Evolutionary conservation across 1,139 yeast species (phyloP).

Genomic region (Nakaseomyces glabratus): DNA sequence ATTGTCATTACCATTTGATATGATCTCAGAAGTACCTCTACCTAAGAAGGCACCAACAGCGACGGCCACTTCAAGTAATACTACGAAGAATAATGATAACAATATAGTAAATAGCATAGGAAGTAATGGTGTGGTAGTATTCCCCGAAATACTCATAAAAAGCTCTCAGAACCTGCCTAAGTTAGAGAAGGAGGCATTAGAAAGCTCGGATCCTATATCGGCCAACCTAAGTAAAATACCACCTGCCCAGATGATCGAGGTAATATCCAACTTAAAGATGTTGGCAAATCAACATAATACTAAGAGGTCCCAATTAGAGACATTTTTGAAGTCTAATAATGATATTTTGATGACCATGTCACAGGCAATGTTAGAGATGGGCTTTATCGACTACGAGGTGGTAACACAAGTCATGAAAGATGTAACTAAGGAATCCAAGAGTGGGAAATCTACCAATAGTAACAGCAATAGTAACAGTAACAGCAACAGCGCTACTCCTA

Average conservation of each 20-base stretch:
- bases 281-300: slow-evolving; percentile 43
- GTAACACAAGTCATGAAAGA: slow-evolving; percentile 38
- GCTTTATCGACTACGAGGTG: slow-evolving; percentile 57
- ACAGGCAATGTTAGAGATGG: slow-evolving; percentile 70
- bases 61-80: slow-evolving; percentile 10
- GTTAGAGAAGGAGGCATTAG: slow-evolving; percentile 38
- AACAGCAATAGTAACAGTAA: slow-evolving; percentile 10
- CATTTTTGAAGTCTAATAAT: slow-evolving; percentile 43
- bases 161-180: slow-evolving; percentile 47
- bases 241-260: slow-evolving; percentile 59
- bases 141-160: slow-evolving; percentile 40
- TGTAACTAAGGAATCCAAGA: neutral
- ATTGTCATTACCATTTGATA: slow-evolving; percentile 30
- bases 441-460: slow-evolving; percentile 1
- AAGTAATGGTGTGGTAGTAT: slow-evolving; percentile 15
- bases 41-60: slow-evolving; percentile 23
- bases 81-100: slow-evolving; percentile 8
- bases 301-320: slow-evolving; percentile 40
- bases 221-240: slow-evolving; percentile 50
- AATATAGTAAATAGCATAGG: slow-evolving; percentile 6
- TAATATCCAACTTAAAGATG: slow-evolving; percentile 54
- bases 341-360: slow-evolving; percentile 57
- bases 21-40: slow-evolving; percentile 30
- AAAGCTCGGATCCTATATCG: slow-evolving; percentile 35
- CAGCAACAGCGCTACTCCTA: slow-evolving; percentile 9